Evolutionary conservation across 352 stramenopile species (phyloP).

Genomic region (Phytophthora uliginosa): DNA sequence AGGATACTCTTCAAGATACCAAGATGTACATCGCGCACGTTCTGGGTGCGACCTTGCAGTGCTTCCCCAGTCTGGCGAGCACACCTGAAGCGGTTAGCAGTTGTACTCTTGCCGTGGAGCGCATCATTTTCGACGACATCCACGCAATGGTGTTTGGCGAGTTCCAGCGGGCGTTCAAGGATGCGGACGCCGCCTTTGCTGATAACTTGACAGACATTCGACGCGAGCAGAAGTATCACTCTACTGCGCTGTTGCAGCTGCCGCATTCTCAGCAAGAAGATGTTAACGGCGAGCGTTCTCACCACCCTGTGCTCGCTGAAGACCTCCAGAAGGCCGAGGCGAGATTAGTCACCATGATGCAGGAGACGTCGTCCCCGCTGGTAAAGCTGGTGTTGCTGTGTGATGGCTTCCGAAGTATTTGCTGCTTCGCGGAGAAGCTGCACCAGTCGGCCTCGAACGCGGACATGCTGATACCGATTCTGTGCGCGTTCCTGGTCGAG

Average conservation of each 20-base stretch:
- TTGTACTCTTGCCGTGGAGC: constrained; percentile 67
- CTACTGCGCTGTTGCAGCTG: constrained; percentile 29
- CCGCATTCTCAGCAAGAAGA: constrained; percentile 18
- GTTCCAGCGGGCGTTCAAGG: constrained; percentile 55
- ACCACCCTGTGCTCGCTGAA: constrained; percentile 30
- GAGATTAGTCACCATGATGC: constrained; percentile 57
- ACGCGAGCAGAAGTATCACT: constrained; percentile 53
- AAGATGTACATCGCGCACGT: constrained; percentile 79
- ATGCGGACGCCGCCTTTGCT: constrained; percentile 57
- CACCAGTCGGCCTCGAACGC: constrained; percentile 71
- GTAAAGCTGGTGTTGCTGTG: constrained; percentile 75
- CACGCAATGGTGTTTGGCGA: constrained; percentile 66
- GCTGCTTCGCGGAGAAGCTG: constrained; percentile 72
- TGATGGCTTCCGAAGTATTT: constrained; percentile 67
- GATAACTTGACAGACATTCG: constrained; percentile 63
- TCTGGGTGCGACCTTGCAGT: constrained; percentile 66
- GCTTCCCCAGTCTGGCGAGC: constrained; percentile 66
- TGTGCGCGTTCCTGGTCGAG: constrained; percentile 70
- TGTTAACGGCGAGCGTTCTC: background rate
- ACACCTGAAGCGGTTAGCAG: constrained; percentile 56
- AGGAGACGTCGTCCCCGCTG: constrained; percentile 59
- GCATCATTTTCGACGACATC: constrained; percentile 77
- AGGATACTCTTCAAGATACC: constrained; percentile 71
- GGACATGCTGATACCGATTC: constrained; percentile 78
- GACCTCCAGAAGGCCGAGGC: constrained; percentile 56